A percentile compares a stretch with the other conserved stretches of the same genome.
phyloP scores from a whole-genome alignment of 2,329 filamentous ascomycete species.

The Fusarium miscanthi region DNA sequence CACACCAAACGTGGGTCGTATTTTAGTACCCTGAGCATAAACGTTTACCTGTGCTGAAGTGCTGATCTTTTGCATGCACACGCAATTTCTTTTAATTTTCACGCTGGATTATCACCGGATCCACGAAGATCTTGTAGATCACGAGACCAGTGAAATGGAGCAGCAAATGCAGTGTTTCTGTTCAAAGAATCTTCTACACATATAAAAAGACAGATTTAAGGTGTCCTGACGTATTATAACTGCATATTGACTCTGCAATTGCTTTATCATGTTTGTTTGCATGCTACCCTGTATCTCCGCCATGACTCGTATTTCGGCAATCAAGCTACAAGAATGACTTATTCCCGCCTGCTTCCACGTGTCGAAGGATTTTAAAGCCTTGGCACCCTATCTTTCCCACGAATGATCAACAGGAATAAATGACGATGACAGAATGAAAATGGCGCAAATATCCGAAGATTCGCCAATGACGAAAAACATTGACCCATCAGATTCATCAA shows the following conservation, averaged over 20 bases:
- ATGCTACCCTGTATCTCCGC: background rate
- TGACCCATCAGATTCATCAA: background rate
- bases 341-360: background rate
- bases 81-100: fast-evolving
- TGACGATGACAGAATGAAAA: background rate
- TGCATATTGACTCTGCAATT: fast-evolving
- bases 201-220: fast-evolving
- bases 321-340: fast-evolving
- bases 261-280: fast-evolving
- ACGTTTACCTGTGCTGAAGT: fast-evolving
- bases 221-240: fast-evolving
- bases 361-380: background rate
- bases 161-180: no score
- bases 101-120: fast-evolving
- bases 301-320: background rate
- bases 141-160: no score
- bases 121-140: no score
- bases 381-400: background rate
- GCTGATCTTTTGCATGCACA: no score
- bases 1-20: fast-evolving
- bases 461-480: background rate
- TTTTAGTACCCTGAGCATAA: fast-evolving
- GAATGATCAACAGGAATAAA: background rate
- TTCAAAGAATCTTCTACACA: fast-evolving
- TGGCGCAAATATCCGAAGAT: background rate